These are phyloP conservation scores for Flaveria ramosissima DNA, from an alignment of 129 eudicot species.

Conservation along the genomic window DNA sequence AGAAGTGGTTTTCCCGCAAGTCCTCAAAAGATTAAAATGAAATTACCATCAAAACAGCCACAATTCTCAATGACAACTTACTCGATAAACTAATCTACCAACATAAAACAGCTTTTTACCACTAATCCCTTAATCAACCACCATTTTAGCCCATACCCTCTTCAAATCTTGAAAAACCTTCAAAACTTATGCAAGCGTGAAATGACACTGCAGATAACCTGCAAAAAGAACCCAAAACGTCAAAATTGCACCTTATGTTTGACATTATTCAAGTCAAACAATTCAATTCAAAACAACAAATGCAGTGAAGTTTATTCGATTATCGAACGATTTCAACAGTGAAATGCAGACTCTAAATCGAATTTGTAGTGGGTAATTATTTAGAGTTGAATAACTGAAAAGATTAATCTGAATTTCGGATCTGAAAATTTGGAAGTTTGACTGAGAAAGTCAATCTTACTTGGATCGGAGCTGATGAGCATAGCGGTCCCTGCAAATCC, in stretches of 20 bases:
- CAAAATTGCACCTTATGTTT: background rate
- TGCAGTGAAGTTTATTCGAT: background rate
- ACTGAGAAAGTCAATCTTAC: slow-evolving; percentile 41
- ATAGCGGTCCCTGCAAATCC: slow-evolving; percentile 98
- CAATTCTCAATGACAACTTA: slow-evolving; percentile 16
- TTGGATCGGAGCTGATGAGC: slow-evolving; percentile 89
- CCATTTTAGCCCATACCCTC: background rate
- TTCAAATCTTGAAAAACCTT: background rate
- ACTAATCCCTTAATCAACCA: background rate
- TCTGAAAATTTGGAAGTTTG: background rate
- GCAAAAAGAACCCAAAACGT: slow-evolving; percentile 31
- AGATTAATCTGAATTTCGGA: background rate
- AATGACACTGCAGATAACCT: slow-evolving; percentile 68
- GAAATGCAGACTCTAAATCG: background rate
- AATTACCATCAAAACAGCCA: slow-evolving; percentile 28
- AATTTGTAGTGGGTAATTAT: background rate
- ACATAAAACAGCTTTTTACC: background rate
- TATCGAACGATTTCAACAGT: background rate
- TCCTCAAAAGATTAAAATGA: background rate
- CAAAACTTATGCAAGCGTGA: slow-evolving; percentile 31
- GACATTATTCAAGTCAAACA: slow-evolving; percentile 26
- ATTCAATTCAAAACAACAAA: background rate
- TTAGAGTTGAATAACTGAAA: background rate
- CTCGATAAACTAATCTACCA: background rate
- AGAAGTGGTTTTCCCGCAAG: background rate